Percentiles rank a stretch among this genome's conserved stretches.
These are phyloP conservation scores for Orbilia oligospora DNA, from an alignment of 2,329 filamentous ascomycete genomes.

Conservation along the genomic window DNA sequence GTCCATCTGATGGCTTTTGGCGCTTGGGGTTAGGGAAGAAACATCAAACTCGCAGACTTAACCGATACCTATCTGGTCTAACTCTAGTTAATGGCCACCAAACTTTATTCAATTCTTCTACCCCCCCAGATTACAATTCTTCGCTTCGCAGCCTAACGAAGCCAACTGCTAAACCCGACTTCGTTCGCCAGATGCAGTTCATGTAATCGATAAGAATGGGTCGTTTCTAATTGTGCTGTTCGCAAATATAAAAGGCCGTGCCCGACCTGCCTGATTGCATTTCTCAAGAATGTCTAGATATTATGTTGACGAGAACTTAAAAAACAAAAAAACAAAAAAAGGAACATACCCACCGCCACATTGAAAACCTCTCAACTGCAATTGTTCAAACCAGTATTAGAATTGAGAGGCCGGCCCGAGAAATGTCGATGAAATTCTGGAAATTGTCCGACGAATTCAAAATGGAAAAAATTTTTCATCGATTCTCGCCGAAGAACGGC, in stretches of 20 bases:
- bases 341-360: background rate
- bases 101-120: conserved; percentile 29
- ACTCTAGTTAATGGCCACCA: conserved; percentile 31
- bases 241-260: conserved; percentile 45
- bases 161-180: conserved; percentile 41
- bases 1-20: conserved; percentile 38
- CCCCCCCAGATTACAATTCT: background rate
- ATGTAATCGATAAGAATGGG: conserved; percentile 57
- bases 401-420: conserved; percentile 11
- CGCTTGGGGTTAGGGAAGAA: conserved; percentile 43
- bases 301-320: conserved; percentile 28
- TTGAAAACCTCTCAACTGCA: conserved; percentile 2
- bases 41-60: conserved; percentile 43
- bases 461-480: conserved; percentile 29
- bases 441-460: conserved; percentile 20
- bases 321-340: background rate
- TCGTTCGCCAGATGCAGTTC: conserved; percentile 50
- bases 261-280: conserved; percentile 56
- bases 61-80: conserved; percentile 36
- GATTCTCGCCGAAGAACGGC: conserved; percentile 54
- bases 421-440: conserved; percentile 19
- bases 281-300: conserved; percentile 45
- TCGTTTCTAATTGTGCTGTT: conserved; percentile 41
- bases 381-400: conserved; percentile 1
- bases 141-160: conserved; percentile 53